Conservation (phyloP, 345 rosid genomes). For the Salix exigua region DNA sequence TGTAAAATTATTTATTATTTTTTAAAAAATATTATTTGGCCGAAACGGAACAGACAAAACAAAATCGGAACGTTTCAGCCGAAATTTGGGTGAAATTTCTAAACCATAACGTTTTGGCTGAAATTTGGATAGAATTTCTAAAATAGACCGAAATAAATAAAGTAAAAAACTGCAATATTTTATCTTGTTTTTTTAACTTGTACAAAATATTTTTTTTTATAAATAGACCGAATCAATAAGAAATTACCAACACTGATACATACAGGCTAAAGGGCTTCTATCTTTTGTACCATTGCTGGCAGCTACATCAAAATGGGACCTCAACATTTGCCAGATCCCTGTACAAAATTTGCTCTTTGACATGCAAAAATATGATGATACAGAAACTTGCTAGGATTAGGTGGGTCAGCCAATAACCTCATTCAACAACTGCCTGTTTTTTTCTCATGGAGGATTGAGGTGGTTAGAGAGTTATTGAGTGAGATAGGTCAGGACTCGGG, state of each 20-base stretch:
- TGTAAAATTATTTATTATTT: no score
- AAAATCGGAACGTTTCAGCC: rapidly evolving
- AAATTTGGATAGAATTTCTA: rapidly evolving
- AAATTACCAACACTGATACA: background rate
- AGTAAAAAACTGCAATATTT: rapidly evolving
- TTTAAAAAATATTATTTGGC: no score
- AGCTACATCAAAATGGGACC: background rate
- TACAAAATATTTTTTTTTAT: no score
- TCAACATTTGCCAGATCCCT: background rate
- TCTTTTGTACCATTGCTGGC: background rate
- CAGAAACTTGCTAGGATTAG: background rate
- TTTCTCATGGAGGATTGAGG: background rate
- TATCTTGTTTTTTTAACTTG: no score
- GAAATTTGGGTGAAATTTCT: no score
- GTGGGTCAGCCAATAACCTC: background rate
- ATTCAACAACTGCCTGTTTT: background rate
- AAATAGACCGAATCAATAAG: rapidly evolving
- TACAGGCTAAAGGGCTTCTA: background rate
- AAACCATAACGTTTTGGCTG: no score
- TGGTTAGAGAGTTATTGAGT: background rate
- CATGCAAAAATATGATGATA: background rate
- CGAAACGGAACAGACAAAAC: rapidly evolving
- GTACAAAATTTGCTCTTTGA: background rate
- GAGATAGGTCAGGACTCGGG: background rate
- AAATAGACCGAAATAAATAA: no score